Conservation (phyloP, 306 rosid species). For the Castanea sativa region DNA sequence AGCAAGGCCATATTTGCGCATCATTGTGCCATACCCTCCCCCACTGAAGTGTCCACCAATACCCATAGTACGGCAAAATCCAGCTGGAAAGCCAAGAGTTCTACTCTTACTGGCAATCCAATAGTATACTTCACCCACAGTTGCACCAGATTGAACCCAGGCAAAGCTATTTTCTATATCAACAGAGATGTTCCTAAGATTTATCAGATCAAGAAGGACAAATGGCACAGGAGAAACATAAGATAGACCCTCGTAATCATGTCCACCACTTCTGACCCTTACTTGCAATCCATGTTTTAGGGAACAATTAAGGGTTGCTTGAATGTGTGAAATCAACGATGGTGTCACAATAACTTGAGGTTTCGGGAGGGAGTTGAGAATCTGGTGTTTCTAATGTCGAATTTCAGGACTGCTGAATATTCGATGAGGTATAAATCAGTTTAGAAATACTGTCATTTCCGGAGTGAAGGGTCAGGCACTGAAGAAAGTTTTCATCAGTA, state of each 20-base stretch:
- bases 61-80: conserved; percentile 2
- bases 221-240: conserved; percentile 14
- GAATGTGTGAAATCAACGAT: too few relatives aligned
- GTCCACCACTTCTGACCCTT: too few relatives aligned
- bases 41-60: conserved; percentile 23
- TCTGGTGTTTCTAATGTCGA: too few relatives aligned
- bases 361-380: too few relatives aligned
- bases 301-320: too few relatives aligned
- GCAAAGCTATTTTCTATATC: background rate
- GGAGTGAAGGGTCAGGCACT: too few relatives aligned
- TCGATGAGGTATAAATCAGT: too few relatives aligned
- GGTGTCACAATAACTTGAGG: too few relatives aligned
- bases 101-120: conserved; percentile 2
- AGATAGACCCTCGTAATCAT: background rate
- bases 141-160: conserved; percentile 23
- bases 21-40: conserved; percentile 3
- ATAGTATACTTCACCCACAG: conserved; percentile 14
- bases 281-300: too few relatives aligned
- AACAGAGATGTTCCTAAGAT: background rate
- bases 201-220: conserved; percentile 8
- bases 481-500: too few relatives aligned
- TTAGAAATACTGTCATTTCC: too few relatives aligned
- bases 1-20: conserved; percentile 18
- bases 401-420: too few relatives aligned
- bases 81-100: conserved; percentile 16